Base-by-base conservation (phyloP, 192 early-diverging fungal genomes). In the Podila horticola region DNA sequence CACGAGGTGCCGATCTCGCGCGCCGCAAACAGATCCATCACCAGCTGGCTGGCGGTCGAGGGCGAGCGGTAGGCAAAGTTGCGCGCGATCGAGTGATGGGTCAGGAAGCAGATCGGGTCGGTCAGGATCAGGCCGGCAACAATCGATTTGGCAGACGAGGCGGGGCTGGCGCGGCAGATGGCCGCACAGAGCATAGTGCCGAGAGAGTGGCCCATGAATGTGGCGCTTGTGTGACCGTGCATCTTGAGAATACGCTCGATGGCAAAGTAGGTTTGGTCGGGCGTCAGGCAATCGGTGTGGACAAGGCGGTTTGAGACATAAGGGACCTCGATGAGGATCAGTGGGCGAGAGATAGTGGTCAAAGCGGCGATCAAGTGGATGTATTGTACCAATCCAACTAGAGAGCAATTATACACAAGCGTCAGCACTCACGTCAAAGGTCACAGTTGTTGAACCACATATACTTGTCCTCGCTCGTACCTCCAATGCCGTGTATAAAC, bases 401-500 rank as follows among this genome's bases (percentile, higher is more conserved):
- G 11, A 45, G 41, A 45, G 2, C 15, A 45, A 13, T 36, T 36
- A 36, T 0, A 41, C 13, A 45, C 41, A 45, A 45, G 38, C 4
- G 4, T 45, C 12, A 45, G 41, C 15, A 12, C 1, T 45, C 41
- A 45, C 13, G 15, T 45, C 11, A 7, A 45, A 1, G 8, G 41
- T 15, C 11, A 45, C 2, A 45, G 1, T 13, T 12, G 1, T 45
- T 45, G 2, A 17, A 17, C 4, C 15, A 17, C 0, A 45, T 12
- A 2, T 8, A 45, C 4, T 17, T 17, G 41, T 45, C 15, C 4
- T 4, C 13, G 2, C 4, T 17, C 41, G 1, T 45, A 45, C 41
- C 75, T 13, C 91, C 92, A 60, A 94, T 88, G 12, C 93, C 93
- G 72, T 93, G 93, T 17, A 92, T 88, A 55, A 92, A 92, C 0